phyloP scores from a whole-genome alignment of 2,329 filamentous ascomycete genomes.

The Rhinocladiella mackenziei region DNA sequence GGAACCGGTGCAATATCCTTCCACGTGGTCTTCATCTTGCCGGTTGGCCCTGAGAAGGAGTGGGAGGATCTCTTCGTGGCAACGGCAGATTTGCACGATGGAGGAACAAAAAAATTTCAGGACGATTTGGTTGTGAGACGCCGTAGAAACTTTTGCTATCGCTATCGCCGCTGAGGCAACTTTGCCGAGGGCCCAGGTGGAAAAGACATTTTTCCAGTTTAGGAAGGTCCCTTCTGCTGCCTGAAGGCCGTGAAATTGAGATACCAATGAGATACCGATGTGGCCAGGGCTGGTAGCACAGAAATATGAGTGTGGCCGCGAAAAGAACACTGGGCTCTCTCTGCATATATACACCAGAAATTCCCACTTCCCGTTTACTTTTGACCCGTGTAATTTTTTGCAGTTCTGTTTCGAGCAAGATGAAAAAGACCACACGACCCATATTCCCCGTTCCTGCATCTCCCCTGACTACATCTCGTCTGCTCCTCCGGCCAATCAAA shows the following conservation, averaged over 20 bases:
- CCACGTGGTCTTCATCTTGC: conserved; percentile 57
- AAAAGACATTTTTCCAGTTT: neutral
- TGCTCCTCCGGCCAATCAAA: conserved; percentile 52
- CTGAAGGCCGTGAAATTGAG: neutral
- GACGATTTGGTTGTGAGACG: neutral
- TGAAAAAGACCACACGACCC: conserved; percentile 50
- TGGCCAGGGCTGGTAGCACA: too few species aligned
- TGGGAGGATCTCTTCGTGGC: conserved; percentile 13
- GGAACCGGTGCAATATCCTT: conserved; percentile 79
- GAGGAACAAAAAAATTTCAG: conserved; percentile 16
- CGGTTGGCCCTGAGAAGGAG: conserved; percentile 30
- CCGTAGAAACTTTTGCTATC: conserved; percentile 15
- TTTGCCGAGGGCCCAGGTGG: conserved; percentile 4
- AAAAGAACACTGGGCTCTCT: too few species aligned
- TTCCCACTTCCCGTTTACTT: neutral
- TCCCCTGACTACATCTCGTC: conserved; percentile 49
- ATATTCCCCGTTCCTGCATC: conserved; percentile 34
- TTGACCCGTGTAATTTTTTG: neutral
- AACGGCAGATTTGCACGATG: conserved; percentile 15
- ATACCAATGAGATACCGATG: neutral
- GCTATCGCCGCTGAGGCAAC: conserved; percentile 10
- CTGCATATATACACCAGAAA: too few species aligned
- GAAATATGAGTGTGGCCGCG: too few species aligned
- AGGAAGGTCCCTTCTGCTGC: neutral
- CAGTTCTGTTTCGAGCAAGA: conserved; percentile 18